phyloP scores from a whole-genome alignment of 805 yeast genomes.

The Saccharomycopsis sp. region DNA sequence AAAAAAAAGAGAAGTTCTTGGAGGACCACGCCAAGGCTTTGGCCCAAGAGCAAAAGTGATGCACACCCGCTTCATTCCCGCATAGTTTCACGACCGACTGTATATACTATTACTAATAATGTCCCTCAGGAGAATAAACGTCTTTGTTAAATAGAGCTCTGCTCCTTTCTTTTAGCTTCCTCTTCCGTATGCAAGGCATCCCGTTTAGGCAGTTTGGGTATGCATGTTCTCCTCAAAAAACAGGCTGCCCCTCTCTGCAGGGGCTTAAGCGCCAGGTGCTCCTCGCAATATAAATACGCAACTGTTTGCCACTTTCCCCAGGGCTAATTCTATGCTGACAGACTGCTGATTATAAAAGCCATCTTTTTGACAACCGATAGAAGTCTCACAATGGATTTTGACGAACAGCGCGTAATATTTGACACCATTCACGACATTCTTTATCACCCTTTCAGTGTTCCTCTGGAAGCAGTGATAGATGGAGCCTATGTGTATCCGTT shows the following conservation, averaged over 20 bases:
- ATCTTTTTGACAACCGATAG: too few species aligned
- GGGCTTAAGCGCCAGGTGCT: neutral
- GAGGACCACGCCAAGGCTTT: neutral
- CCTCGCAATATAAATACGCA: neutral
- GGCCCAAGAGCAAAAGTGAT: neutral
- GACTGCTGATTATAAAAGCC: too few species aligned
- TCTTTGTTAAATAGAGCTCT: neutral
- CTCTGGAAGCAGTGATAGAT: constrained; percentile 8
- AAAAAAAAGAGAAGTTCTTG: constrained; percentile 39
- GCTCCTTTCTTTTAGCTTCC: neutral
- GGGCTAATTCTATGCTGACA: too few species aligned
- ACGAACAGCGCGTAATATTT: neutral
- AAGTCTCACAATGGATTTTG: neutral
- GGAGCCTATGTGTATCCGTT: constrained; percentile 19
- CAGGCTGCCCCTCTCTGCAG: neutral
- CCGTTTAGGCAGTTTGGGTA: neutral
- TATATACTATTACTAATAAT: too few species aligned
- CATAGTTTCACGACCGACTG: neutral
- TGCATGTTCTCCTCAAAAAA: neutral
- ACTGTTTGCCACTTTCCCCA: neutral
- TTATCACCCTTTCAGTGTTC: constrained; percentile 17
- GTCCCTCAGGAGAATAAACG: neutral
- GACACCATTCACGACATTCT: constrained; percentile 4
- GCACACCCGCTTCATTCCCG: neutral
- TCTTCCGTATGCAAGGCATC: too few species aligned